Base-by-base conservation (phyloP, 306 rosid species). In the Lathyrus oleraceus region DNA sequence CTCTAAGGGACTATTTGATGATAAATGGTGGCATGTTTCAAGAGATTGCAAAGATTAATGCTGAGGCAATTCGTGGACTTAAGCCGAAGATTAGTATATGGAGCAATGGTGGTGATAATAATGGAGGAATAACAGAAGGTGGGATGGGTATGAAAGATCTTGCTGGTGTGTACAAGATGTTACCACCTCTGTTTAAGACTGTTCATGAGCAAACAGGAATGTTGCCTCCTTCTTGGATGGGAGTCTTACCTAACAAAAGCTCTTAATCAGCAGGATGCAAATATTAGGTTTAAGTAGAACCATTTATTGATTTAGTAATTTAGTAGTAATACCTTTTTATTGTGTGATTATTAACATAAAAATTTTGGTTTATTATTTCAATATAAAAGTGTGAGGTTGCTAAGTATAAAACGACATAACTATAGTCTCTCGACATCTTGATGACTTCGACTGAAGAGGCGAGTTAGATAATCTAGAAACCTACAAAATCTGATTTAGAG, bases 131-230 rank as follows among this genome's bases (percentile, higher is more conserved):
- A n/a, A 59, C 16, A 27, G 70, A 20, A 0, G 12, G 15, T 20
- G 69, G 48, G 0, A 1, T 21, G 2, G 69, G 51, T 1, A 57
- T 81, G 71, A 73, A 51, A 51, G 57, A 51, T 2, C 5, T 51
- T 19, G 57, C 57, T 17, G 57, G 57, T 3, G 57, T 51, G 1
- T 51, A 51, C 28, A 51, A 51, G 52, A 73, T 77, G 80, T 51
- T 77, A 52, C 82, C 82, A 9, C 77, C 82, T 56, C 7, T 81
- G 28, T 73, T 81, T 21, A 57, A 74, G 62, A 73, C 82, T 0
- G 79, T 73, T 2, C 79, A 81, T 2, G 85, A 73, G n/a, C 85
- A 81, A 73, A 81, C 85, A 0, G 82, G 85, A 0, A 73, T 81
- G 77, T 19, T 69, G 25, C 82, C 85, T 9, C 85, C 85, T 0